Evolutionary conservation across 2,329 filamentous ascomycete species (phyloP).

Genomic region (Penicillium crustosum): DNA sequence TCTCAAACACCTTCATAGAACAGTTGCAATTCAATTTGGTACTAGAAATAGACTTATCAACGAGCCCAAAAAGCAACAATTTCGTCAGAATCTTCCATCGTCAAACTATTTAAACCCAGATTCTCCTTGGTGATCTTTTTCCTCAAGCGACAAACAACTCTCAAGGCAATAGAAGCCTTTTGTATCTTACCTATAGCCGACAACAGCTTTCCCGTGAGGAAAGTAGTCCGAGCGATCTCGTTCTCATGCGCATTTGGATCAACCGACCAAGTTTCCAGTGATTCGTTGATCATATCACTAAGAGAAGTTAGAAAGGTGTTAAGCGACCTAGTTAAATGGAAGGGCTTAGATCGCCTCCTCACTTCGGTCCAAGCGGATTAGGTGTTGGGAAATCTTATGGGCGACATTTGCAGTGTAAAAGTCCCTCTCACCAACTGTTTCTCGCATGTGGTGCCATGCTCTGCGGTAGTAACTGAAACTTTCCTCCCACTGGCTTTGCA

Average conservation of each 20-base stretch:
- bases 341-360: background rate
- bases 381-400: slow-evolving; percentile 28
- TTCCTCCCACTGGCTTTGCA: slow-evolving; percentile 8
- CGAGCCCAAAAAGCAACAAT: slow-evolving; percentile 20
- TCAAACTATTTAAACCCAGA: slow-evolving; percentile 18
- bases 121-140: slow-evolving; percentile 23
- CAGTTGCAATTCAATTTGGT: background rate
- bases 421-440: slow-evolving; percentile 27
- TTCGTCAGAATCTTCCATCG: slow-evolving; percentile 19
- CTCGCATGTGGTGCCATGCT: slow-evolving; percentile 22
- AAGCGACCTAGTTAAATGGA: background rate
- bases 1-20: background rate
- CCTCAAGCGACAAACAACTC: slow-evolving; percentile 21
- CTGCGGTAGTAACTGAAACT: slow-evolving; percentile 24
- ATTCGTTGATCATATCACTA: slow-evolving; percentile 20
- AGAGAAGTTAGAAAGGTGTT: background rate
- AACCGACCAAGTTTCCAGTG: slow-evolving; percentile 17
- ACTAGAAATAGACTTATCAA: background rate
- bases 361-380: slow-evolving; percentile 9
- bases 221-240: slow-evolving; percentile 26
- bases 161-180: slow-evolving; percentile 19
- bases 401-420: slow-evolving; percentile 24
- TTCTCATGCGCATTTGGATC: slow-evolving; percentile 13
- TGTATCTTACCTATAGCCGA: slow-evolving; percentile 15
- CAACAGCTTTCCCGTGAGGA: slow-evolving; percentile 21